Base-by-base conservation (phyloP, 306 rosid species). In the Begonia masoniana region DNA sequence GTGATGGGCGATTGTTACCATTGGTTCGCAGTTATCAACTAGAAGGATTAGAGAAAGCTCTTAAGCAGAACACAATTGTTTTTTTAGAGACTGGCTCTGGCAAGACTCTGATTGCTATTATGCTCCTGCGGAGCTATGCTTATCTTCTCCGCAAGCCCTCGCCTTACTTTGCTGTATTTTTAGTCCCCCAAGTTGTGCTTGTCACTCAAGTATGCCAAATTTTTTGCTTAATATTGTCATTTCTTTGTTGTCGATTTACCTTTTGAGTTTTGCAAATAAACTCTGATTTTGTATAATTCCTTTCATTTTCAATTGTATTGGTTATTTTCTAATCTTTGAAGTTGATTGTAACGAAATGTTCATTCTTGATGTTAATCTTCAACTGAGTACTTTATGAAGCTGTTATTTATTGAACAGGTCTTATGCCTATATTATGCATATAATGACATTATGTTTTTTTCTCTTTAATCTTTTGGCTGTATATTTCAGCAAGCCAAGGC, bases 51-150 rank as follows among this genome's bases (percentile, higher is more conserved):
- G 93, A 75, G 6, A 72, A 54, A 16, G 88, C 92, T 6, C 60
- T 82, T 0, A 73, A 64, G 26, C 66, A 71, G 50, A 88, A 88
- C 61, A 84, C 95, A 7, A 51, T 82, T 11, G 95, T 82, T 85
- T 50, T n/a, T 63, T 69, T 89, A 71, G 97, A 85, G 70, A 88
- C 97, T 10, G 95, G 97, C 56, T 74, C 95, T 0, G 97, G 97
- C 41, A 88, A 88, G 73, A 89, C 97, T 49, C 71, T 89, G 73
- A 82, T 89, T 45, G 87, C 95, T 41, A 66, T 82, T 49, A 85
- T 85, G 97, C 97, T 89, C 52, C 81, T 89, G 35, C 75, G 94
- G 10, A 80, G 87, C 64, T 82, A 70, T 23, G 87, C 94, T 10
- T 41, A 78, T 72, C 58, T 53, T 56, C 77, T 89, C 41, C 81